Conservation (phyloP, 345 rosid genomes). For the Atalantia buxifolia region DNA sequence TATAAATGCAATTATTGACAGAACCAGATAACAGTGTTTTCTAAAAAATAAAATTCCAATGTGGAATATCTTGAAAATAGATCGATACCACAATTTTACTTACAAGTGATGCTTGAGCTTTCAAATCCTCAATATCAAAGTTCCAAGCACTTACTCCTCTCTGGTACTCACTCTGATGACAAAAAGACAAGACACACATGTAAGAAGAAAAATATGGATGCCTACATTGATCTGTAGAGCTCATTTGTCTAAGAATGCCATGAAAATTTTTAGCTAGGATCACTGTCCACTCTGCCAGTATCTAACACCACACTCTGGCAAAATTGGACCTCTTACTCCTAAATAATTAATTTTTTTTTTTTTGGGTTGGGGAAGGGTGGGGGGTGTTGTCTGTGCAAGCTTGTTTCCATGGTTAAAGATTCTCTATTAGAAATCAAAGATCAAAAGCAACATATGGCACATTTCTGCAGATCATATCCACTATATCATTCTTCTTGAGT, state of each 20-base stretch:
- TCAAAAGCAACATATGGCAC: background rate
- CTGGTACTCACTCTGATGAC: slow-evolving; percentile 85
- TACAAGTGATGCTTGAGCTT: slow-evolving; percentile 94
- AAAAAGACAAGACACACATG: slow-evolving; percentile 2
- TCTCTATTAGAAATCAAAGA: background rate
- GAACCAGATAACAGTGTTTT: slow-evolving; percentile 10
- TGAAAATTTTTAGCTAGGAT: background rate
- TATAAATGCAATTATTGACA: background rate
- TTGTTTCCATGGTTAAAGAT: background rate
- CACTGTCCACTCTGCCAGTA: background rate
- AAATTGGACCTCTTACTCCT: background rate
- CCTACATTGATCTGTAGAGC: background rate
- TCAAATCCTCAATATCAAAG: slow-evolving; percentile 89
- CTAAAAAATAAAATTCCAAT: background rate
- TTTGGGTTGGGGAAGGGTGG: background rate
- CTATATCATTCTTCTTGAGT: no score
- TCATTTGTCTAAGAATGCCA: background rate
- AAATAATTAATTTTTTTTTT: background rate
- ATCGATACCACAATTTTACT: slow-evolving; percentile 17
- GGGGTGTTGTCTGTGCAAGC: no score
- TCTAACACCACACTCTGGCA: background rate
- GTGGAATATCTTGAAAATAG: slow-evolving; percentile 1
- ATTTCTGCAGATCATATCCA: background rate
- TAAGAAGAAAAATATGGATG: background rate
- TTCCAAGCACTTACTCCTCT: slow-evolving; percentile 99